Evolutionary conservation across 257 asterid genomes (phyloP).

Genomic region (Euphrasia confusa): DNA sequence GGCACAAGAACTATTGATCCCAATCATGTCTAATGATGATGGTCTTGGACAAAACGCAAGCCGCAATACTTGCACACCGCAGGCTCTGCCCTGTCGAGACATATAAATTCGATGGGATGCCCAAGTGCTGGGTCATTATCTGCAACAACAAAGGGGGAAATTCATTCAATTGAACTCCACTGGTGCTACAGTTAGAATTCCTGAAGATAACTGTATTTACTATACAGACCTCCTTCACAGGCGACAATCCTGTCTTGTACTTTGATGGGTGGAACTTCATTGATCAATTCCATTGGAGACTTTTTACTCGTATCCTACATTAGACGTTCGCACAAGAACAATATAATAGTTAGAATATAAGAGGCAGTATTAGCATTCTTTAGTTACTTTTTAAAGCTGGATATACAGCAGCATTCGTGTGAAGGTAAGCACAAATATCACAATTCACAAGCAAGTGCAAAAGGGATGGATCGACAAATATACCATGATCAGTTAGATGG

Average conservation of each 20-base stretch:
- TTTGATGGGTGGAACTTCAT: conserved; percentile 94
- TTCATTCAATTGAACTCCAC: too few relatives aligned
- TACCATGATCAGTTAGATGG: background rate
- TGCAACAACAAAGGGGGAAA: conserved; percentile 28
- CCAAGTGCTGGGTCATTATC: conserved; percentile 75
- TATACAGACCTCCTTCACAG: conserved; percentile 84
- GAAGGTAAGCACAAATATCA: background rate
- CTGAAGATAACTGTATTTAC: background rate
- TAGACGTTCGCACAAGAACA: background rate
- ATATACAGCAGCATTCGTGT: background rate
- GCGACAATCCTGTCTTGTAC: conserved; percentile 76
- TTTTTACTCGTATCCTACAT: conserved; percentile 63
- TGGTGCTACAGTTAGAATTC: background rate
- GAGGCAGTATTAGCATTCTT: background rate
- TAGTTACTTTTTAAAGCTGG: background rate
- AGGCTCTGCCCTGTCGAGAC: conserved; percentile 80
- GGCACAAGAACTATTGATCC: background rate
- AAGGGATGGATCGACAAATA: conserved; percentile 8
- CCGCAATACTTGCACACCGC: conserved; percentile 93
- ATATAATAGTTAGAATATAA: conserved; percentile 9
- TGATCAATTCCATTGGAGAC: conserved; percentile 96
- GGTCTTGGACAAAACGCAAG: conserved; percentile 71
- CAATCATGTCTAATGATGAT: conserved; percentile 51
- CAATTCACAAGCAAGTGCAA: background rate
- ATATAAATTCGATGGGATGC: conserved; percentile 90